Evolutionary conservation across 2,329 filamentous ascomycete species (phyloP).

Genomic region (Uncinocarpus reesii): DNA sequence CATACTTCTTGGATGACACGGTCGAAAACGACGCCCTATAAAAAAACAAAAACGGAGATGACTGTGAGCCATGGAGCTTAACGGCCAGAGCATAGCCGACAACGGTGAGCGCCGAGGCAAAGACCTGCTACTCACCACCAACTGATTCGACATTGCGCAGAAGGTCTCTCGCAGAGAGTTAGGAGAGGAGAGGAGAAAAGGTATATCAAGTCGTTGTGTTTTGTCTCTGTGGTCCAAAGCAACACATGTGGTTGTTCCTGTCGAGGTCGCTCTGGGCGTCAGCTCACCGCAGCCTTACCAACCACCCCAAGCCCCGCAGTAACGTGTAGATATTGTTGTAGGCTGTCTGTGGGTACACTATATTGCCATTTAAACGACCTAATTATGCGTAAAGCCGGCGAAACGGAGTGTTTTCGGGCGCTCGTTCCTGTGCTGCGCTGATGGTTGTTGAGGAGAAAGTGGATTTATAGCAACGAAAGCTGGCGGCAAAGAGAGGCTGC

Average conservation of each 20-base stretch:
- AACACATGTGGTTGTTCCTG: not conserved
- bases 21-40: constrained; percentile 65
- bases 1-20: constrained; percentile 92
- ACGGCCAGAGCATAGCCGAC: not conserved
- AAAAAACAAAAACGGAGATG: not conserved
- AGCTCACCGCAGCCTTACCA: not conserved
- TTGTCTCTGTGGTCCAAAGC: not conserved
- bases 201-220: constrained; percentile 9
- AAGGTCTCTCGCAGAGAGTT: constrained; percentile 8
- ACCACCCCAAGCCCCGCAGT: constrained; percentile 6
- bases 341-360: not conserved
- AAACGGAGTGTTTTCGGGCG: constrained; percentile 4
- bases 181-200: constrained; percentile 1
- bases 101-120: constrained; percentile 13
- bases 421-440: constrained; percentile 8
- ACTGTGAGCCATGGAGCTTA: not conserved
- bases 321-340: constrained; percentile 6
- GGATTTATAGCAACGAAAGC: constrained; percentile 19
- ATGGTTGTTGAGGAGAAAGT: constrained; percentile 19
- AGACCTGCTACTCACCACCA: constrained; percentile 36
- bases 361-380: not conserved
- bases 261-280: not conserved
- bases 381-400: not conserved
- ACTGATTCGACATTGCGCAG: constrained; percentile 37
- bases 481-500: constrained; percentile 10